phyloP scores from a whole-genome alignment of 2,329 filamentous ascomycete genomes.

The Neofusicoccum sp. region DNA sequence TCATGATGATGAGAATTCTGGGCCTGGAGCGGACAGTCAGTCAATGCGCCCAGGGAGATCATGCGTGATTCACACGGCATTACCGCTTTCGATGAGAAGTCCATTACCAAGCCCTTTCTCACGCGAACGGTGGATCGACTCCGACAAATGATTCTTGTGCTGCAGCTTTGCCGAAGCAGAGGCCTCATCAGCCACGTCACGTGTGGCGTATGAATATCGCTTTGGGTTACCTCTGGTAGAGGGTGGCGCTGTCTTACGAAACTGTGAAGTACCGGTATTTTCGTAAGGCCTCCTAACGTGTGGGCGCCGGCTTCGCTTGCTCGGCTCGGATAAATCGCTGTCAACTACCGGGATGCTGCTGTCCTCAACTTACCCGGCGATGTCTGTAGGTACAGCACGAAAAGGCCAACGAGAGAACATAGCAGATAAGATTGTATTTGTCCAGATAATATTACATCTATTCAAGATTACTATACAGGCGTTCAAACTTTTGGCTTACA shows the following conservation, averaged over 20 bases:
- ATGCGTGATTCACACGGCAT: not conserved
- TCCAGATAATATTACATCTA: too few relatives aligned
- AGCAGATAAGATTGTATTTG: too few relatives aligned
- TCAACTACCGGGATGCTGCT: too few relatives aligned
- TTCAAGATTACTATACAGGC: too few relatives aligned
- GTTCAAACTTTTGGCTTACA: too few relatives aligned
- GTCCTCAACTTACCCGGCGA: too few relatives aligned
- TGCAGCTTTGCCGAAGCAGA: not conserved
- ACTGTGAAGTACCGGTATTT: not conserved
- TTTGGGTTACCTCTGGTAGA: not conserved
- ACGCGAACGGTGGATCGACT: not conserved
- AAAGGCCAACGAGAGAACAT: too few relatives aligned
- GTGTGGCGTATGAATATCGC: not conserved
- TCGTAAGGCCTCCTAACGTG: not conserved
- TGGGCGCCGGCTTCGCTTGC: not conserved
- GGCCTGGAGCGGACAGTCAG: not conserved
- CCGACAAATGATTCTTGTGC: not conserved
- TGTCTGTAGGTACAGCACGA: too few relatives aligned
- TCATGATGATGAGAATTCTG: slow-evolving; percentile 42
- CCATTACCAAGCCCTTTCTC: not conserved
- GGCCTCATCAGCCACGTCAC: not conserved
- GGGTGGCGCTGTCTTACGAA: not conserved
- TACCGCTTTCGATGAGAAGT: slow-evolving; percentile 2
- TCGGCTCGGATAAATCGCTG: not conserved
- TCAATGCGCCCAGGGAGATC: not conserved